These are phyloP conservation scores for Saraca asoca DNA, from an alignment of 331 rosid species.

Conservation along the genomic window DNA sequence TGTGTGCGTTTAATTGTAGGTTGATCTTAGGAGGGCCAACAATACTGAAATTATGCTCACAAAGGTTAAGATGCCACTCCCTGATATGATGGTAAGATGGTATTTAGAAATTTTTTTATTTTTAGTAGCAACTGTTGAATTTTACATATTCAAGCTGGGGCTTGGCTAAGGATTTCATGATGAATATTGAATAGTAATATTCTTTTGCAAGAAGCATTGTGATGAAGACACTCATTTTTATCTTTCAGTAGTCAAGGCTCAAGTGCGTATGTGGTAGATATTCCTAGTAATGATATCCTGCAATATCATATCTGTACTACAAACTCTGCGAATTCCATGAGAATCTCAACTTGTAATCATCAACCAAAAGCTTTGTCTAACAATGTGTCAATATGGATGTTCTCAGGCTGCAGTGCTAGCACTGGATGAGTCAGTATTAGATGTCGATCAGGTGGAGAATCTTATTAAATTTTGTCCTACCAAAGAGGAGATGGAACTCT, in stretches of 20 bases:
- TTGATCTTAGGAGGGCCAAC: constrained; percentile 95
- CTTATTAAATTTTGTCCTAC: constrained; percentile 97
- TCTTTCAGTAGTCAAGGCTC: constrained; percentile 18
- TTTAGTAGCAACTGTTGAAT: constrained; percentile 6
- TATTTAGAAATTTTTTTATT: constrained; percentile 23
- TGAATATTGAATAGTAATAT: not conserved
- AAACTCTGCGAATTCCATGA: not conserved
- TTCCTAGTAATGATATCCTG: constrained; percentile 11
- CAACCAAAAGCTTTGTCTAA: constrained; percentile 30
- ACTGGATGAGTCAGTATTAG: constrained; percentile 89
- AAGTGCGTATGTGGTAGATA: constrained; percentile 18
- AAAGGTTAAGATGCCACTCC: constrained; percentile 98
- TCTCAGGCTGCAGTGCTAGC: constrained; percentile 92
- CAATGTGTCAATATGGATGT: constrained; percentile 27
- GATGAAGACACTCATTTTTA: constrained; percentile 11
- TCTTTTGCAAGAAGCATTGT: constrained; percentile 28
- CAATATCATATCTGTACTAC: constrained; percentile 14
- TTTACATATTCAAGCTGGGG: constrained; percentile 11
- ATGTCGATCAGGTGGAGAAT: constrained; percentile 96
- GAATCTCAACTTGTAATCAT: constrained; percentile 22
- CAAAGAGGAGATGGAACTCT: constrained; percentile 97
- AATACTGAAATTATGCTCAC: constrained; percentile 99
- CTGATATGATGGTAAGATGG: constrained; percentile 96
- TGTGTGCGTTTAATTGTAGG: constrained; percentile 47
- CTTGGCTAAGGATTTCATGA: constrained; percentile 2